Evolutionary conservation across 768 basidiomycete species (phyloP), one percentile per base, ranked within the genome.

Genomic region (Hysterangium stoloniferum): DNA sequence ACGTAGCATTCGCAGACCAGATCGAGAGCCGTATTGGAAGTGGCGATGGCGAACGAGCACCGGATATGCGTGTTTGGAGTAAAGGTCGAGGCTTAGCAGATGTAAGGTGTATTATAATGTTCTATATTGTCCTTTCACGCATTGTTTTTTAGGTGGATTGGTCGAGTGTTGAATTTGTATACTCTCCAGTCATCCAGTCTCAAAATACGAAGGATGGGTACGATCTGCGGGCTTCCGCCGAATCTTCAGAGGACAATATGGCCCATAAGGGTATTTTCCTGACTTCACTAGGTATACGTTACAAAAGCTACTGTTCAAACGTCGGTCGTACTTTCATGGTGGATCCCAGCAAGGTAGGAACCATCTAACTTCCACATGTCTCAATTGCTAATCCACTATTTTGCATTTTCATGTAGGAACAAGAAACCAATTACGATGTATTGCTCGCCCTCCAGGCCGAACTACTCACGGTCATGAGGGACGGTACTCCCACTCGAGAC

Each of bases 291-390:
- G 95, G 94, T 24, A 74, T 98, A 64, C 79, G 91, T 24, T 97
- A 95, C 68, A 94, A 85, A 61, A 85, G 83, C 1, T 98, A 99
- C 58, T 92, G 91, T 62, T 81, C 87, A 25, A 95, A 92, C 63
- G 78, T 97, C 56, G 93, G 89, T 4, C 77, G 95, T 37, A 97
- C 89, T 2, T 94, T 96, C 67, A 88, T 97, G 58, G 93, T 98
- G 33, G 92, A 95, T 61, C 95, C 95, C 1, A 83, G 83, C 56
- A 82, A 86, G 60, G 92, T 93, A 54, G 53, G 66, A 61, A 40
- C 12, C 20, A 20, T 6, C 41, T 6, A 27, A 17, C 40, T 37
- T 13, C 32, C 19, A 24, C 8, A 4, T 20, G 29, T 41, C 19
- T 31, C 9, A n/a, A 38, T 48, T 20, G 15, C 24, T 52, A 24